Evolutionary conservation across 139 green algal species (phyloP), one percentile per base, ranked within the genome.

Genomic region (Chlorella sp.): DNA sequence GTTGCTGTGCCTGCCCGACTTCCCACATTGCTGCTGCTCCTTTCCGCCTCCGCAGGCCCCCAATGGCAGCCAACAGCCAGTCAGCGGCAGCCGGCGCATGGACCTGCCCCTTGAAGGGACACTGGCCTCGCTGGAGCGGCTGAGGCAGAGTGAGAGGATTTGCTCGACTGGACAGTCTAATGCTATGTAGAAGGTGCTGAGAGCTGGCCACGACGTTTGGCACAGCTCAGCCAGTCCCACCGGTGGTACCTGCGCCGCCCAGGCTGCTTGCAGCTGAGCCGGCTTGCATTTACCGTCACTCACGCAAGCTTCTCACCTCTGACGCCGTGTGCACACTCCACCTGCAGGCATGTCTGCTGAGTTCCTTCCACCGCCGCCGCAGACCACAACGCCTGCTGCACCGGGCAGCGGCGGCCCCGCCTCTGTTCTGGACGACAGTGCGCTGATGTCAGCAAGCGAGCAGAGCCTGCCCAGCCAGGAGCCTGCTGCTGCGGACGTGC

Each of bases 31-130:
- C 0, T 6, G 15, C 64, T 39, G 28, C 15, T 15, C 20, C n/a
- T n/a, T 20, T 15, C n/a, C n/a, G 3, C 64, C 70, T 15, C 30
- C 30, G 76, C 76, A 82, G 76, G 76, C 25, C 5, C 76, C 76
- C 3, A n/a, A 75, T 9, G 78, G 78, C 63, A 74, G 63, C 63
- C n/a, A 75, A 41, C 63, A 65, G 63, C 39, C 39, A 1, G 64
- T 55, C 28, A 83, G 28, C 63, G 78, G 78, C 78, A 83, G 78
- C 78, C 39, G 63, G 0, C 78, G 63, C 6, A 47, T 83, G 41
- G 78, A 83, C 63, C n/a, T 83, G 28, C 23, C 28, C 4, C 62
- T 83, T 17, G 28, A 12, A 0, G 18, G 63, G 0, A 4, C 17
- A 3, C 41, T 83, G 39, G 21, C 28, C 2, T 0, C 15, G 30